Evolutionary conservation across 1,284 basidiomycete species (phyloP).

Genomic region (Vanrija sp.): DNA sequence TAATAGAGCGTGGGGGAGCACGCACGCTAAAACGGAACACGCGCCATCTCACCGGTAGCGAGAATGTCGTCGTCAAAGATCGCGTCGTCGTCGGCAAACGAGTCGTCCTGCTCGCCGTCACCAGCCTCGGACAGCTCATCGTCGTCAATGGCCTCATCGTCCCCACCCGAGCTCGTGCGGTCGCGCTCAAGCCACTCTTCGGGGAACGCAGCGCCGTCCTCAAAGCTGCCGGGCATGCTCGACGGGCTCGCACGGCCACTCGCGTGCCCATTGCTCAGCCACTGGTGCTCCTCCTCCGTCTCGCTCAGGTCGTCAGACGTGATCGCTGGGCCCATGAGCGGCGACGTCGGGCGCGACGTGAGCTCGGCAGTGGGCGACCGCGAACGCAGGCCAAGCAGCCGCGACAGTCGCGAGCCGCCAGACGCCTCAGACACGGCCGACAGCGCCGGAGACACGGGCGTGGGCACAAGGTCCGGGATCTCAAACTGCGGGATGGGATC

Average conservation of each 20-base stretch:
- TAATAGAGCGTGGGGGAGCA: too few species aligned
- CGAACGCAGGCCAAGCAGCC: slow-evolving; percentile 35
- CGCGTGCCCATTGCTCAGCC: slow-evolving; percentile 51
- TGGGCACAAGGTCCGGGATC: slow-evolving; percentile 71
- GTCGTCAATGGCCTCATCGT: neutral
- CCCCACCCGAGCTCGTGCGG: neutral
- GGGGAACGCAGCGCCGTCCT: slow-evolving; percentile 29
- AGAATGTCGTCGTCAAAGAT: slow-evolving; percentile 72
- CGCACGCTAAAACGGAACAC: slow-evolving; percentile 61
- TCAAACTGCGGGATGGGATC: slow-evolving; percentile 69
- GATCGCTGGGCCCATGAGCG: slow-evolving; percentile 41
- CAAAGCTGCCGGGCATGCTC: slow-evolving; percentile 78
- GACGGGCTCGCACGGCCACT: slow-evolving; percentile 48
- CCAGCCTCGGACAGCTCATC: slow-evolving; percentile 25
- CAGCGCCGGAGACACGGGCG: slow-evolving; percentile 81
- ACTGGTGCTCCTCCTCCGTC: slow-evolving; percentile 50
- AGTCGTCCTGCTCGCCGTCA: slow-evolving; percentile 2
- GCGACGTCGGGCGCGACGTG: slow-evolving; percentile 52
- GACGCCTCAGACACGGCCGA: slow-evolving; percentile 85
- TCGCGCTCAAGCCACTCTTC: slow-evolving; percentile 21
- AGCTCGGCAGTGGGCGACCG: slow-evolving; percentile 11
- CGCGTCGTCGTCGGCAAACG: slow-evolving; percentile 31
- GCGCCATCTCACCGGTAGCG: slow-evolving; percentile 77
- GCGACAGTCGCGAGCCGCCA: slow-evolving; percentile 58
- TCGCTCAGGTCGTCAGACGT: slow-evolving; percentile 34